Evolutionary conservation across 768 basidiomycete genomes (phyloP), one percentile per base, ranked within the genome.

Genomic region (Tylopilus cervinicoccineus): DNA sequence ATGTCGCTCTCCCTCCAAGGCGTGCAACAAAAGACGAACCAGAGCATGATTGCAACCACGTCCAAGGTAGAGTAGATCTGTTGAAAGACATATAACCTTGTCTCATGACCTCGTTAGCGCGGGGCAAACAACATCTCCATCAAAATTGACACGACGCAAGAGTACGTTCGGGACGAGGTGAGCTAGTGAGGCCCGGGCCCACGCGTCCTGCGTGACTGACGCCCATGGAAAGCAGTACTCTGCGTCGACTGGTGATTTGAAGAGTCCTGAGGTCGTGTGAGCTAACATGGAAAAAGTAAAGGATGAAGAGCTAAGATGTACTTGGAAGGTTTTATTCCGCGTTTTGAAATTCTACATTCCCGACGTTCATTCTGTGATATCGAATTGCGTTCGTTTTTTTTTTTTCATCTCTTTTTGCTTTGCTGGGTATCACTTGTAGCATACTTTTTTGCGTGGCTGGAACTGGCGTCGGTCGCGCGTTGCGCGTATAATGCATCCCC

Each of bases 111-210:
- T 6, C 27, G 5, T 46, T 39, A 66, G 62, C 60, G 56, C 2
- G 1, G 36, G 50, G 72, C 74, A 29, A 74, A 77, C 41, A 77
- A 79, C 50, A 80, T 84, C 51, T 79, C 81, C 32, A 83, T 84
- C 67, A 81, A 81, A 63, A 81, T 84, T 43, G 80, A 84, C 60
- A 82, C 81, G 5, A 81, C 75, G 22, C 76, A 81, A 40, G 81
- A 83, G 50, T 74, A 71, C 20, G 65, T 71, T 38, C 73, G 71
- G 33, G 79, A 81, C 49, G 65, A 66, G 53, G 67, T 68, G 14
- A 43, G 64, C 32, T 2, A 4, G 11, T 17, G 20, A 26, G 1
- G 19, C 11, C 11, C 34, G 3, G 8, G 6, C 12, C 19, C 9
- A 13, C 23, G 3, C 12, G n/a, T n/a, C 32, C 26, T 4, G 13